phyloP scores from a whole-genome alignment of 2,329 filamentous ascomycete species.

The Stachybotrys chartarum region DNA sequence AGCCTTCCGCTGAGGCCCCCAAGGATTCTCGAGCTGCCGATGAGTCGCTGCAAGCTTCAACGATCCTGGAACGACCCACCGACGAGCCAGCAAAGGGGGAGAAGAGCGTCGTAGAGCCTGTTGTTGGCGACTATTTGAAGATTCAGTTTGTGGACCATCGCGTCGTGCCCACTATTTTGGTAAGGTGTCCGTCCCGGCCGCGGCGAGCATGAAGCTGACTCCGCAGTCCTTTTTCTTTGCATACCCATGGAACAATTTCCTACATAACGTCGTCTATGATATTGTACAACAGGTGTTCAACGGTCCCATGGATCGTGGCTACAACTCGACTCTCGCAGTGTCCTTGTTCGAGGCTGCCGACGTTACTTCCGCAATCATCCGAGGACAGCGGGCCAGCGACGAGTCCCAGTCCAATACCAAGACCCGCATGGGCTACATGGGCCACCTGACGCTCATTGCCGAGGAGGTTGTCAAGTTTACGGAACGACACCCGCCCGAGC shows the following conservation, averaged over 20 bases:
- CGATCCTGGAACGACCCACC: conserved; percentile 1
- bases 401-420: conserved; percentile 75
- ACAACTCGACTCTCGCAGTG: conserved; percentile 81
- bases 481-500: conserved; percentile 82
- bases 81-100: conserved; percentile 8
- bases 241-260: conserved; percentile 99
- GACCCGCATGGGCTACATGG: conserved; percentile 97
- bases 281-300: conserved; percentile 99
- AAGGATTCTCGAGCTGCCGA: conserved; percentile 4
- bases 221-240: conserved; percentile 89
- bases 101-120: conserved; percentile 42
- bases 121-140: conserved; percentile 92
- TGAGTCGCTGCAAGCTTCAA: conserved; percentile 4
- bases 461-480: conserved; percentile 99
- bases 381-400: conserved; percentile 82
- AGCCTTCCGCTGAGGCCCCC: conserved; percentile 5
- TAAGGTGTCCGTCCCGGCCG: conserved; percentile 36
- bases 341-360: conserved; percentile 88
- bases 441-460: conserved; percentile 90
- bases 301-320: conserved; percentile 92
- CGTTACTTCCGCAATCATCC: conserved; percentile 85
- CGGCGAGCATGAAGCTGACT: conserved; percentile 7
- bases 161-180: conserved; percentile 91
- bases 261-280: conserved; percentile 98
- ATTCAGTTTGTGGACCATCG: conserved; percentile 92